phyloP scores from a whole-genome alignment of 441 rosid genomes.

The Populus tomentosa region DNA sequence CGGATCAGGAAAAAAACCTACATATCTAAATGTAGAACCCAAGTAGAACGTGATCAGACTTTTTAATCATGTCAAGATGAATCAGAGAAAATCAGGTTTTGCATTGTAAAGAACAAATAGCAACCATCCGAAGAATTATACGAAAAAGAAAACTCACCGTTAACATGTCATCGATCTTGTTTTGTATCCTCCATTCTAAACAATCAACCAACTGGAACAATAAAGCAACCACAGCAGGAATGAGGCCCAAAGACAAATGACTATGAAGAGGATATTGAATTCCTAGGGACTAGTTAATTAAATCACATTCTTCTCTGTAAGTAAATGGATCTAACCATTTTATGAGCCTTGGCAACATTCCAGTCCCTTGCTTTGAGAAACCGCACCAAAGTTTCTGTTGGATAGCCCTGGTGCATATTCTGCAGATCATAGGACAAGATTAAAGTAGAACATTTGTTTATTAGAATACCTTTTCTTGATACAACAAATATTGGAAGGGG shows the following conservation, averaged over 20 bases:
- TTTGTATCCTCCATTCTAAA: constrained; percentile 81
- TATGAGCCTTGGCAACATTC: constrained; percentile 75
- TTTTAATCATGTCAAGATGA: not conserved
- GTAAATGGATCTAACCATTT: constrained; percentile 54
- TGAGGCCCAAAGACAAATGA: not conserved
- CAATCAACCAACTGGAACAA: constrained; percentile 71
- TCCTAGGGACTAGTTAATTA: not conserved
- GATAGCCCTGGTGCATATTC: constrained; percentile 78
- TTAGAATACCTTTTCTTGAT: not conserved
- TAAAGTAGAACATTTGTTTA: not conserved
- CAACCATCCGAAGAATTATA: not conserved
- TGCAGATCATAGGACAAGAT: constrained; percentile 25
- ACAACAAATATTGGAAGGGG: not conserved
- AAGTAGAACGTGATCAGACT: not conserved
- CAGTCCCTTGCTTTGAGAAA: constrained; percentile 91
- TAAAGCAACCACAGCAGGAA: not conserved
- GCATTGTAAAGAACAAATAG: not conserved
- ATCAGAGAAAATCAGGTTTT: not conserved
- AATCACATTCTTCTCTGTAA: not conserved
- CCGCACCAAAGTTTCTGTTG: constrained; percentile 61
- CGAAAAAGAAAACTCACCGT: constrained; percentile 42
- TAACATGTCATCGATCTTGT: constrained; percentile 72
- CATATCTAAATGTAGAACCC: not conserved
- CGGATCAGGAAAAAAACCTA: not conserved
- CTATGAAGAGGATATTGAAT: not conserved